Base-by-base conservation (phyloP, 2,329 filamentous ascomycete species). In the Periglandula ipomoeae region DNA sequence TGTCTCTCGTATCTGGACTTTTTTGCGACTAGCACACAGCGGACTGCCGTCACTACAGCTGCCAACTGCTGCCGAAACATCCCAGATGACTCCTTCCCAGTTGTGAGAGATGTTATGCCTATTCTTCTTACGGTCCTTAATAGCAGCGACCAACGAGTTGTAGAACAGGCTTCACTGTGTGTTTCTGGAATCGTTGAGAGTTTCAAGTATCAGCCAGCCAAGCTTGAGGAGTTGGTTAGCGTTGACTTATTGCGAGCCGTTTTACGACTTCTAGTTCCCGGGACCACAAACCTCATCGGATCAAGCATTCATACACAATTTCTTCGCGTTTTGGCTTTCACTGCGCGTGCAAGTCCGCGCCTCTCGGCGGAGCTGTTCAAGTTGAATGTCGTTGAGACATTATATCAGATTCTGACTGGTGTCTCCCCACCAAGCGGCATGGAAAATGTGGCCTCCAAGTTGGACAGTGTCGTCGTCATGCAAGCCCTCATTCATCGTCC, bases 31-130 rank as follows among this genome's bases (percentile, higher is more conserved):
- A 93, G 91, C 65, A 97, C 93, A 2, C 93, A 98, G 67, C 82
- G 93, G 55, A 96, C 91, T 13, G 93, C 93, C 6, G 93, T 98
- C 7, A 97, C 90, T 3, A 98, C 91, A 11, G 93, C 94, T 9
- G 94, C 93, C 49, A 98, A 98, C 62, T 98, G 93, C 70, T 98
- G 94, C 65, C 87, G 93, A 54, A 96, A 96, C 62, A 93, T 98
- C 17, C 88, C 90, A 1, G 85, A 91, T 58, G 93, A 97, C 60
- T 94, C 89, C 0, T 98, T 98, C 61, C 74, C 82, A 1, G 90
- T 94, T 9, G 87, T 98, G 44, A 82, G 84, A 61, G 90, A 96
- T 66, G 93, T 96, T 38, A 98, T 98, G 93, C 90, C 90, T 6
- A 96, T 89, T 23, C 76, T 98, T 27, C 81, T 95, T 50, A 89